A percentile compares a stretch with the other conserved stretches of the same genome.
Conservation (phyloP, 352 stramenopile species). For the Globisporangium paddicum region DNA sequence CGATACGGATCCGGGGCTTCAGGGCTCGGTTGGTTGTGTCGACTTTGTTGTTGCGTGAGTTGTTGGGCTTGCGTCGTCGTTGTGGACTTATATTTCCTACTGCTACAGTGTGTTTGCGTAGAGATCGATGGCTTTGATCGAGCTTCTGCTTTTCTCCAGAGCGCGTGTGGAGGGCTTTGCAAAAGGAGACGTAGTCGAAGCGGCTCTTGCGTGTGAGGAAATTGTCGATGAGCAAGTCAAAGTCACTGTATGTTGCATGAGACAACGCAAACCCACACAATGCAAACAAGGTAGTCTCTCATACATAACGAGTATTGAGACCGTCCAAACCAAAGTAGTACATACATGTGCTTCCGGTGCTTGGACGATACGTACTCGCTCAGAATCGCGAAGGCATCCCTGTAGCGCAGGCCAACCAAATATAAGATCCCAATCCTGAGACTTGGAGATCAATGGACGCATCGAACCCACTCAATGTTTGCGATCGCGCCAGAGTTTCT, state of each 20-base stretch:
- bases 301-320: background rate
- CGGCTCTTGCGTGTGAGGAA: constrained; percentile 1
- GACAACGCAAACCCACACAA: background rate
- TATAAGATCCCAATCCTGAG: background rate
- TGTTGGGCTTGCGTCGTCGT: background rate
- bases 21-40: background rate
- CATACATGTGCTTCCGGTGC: constrained; percentile 1
- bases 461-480: background rate
- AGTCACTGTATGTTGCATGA: constrained; percentile 1
- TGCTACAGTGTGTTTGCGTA: background rate
- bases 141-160: background rate
- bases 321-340: background rate
- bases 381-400: background rate
- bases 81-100: background rate
- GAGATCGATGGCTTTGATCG: constrained; percentile 1
- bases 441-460: background rate
- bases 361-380: background rate
- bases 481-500: constrained; percentile 9
- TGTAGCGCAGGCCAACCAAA: background rate
- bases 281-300: background rate
- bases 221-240: constrained; percentile 1
- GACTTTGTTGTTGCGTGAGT: background rate
- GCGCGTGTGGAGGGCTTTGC: constrained; percentile 17
- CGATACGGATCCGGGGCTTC: constrained; percentile 33
- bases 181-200: constrained; percentile 30